Evolutionary conservation across 2,329 filamentous ascomycete genomes (phyloP).

Genomic region (Hypoxylon sp.): DNA sequence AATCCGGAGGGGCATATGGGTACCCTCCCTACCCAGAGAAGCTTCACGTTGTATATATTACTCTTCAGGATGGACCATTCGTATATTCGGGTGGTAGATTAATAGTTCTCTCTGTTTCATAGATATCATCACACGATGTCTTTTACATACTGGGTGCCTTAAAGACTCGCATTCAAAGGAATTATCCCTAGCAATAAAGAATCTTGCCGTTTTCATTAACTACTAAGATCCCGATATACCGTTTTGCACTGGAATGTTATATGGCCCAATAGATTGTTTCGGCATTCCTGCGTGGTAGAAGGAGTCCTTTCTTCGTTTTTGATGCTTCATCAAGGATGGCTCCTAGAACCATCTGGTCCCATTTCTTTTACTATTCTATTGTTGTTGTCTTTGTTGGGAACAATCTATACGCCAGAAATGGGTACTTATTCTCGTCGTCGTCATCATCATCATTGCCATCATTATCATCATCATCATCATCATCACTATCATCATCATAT

Average conservation of each 20-base stretch:
- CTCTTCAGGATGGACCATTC: not conserved
- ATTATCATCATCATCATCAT: no score
- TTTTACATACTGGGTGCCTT: not conserved
- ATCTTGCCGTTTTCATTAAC: constrained; percentile 44
- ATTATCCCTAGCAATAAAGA: not conserved
- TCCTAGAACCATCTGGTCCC: constrained; percentile 24
- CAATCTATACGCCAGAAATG: constrained; percentile 8
- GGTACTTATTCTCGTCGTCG: no score
- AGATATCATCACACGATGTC: not conserved
- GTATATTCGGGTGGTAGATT: not conserved
- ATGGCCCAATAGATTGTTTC: constrained; percentile 40
- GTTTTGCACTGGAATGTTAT: constrained; percentile 42
- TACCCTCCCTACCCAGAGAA: not conserved
- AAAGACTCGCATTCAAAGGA: constrained; percentile 13
- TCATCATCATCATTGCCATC: no score
- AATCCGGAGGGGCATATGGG: constrained; percentile 36
- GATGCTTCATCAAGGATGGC: constrained; percentile 48
- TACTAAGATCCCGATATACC: constrained; percentile 1
- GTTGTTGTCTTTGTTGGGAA: constrained; percentile 22
- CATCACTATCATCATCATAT: constrained; percentile 4
- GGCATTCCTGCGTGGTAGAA: constrained; percentile 41
- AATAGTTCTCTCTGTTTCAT: not conserved
- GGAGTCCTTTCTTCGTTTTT: constrained; percentile 44
- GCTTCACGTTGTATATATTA: constrained; percentile 1
- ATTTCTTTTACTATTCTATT: constrained; percentile 18